Conservation (phyloP, 495 filamentous ascomycete species). For the Xylaria longipes region DNA sequence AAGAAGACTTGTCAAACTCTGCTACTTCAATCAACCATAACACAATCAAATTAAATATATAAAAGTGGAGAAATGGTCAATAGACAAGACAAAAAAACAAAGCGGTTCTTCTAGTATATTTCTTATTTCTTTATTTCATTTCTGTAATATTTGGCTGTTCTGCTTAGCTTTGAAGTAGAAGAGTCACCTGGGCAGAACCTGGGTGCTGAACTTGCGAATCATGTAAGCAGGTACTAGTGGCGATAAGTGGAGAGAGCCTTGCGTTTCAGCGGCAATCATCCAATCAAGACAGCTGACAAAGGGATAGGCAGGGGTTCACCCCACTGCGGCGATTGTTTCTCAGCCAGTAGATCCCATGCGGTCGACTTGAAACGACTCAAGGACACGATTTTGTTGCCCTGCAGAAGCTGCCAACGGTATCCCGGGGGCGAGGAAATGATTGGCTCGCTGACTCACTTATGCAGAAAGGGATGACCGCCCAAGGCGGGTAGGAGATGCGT, state of each 20-base stretch:
- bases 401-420: not conserved
- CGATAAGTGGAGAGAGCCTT: not conserved
- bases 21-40: too few relatives aligned
- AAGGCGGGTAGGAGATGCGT: not conserved
- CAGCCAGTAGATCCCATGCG: not conserved
- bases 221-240: not conserved
- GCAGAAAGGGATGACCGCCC: not conserved
- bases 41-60: too few relatives aligned
- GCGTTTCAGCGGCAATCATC: not conserved
- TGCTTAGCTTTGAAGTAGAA: too few relatives aligned
- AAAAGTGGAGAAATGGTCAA: too few relatives aligned
- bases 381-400: not conserved
- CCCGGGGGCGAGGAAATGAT: not conserved
- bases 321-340: not conserved
- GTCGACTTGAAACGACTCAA: constrained; percentile 14
- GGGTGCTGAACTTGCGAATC: not conserved
- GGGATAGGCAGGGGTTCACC: not conserved
- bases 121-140: too few relatives aligned
- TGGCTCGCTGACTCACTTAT: not conserved
- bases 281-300: not conserved
- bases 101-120: too few relatives aligned
- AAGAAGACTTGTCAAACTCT: too few relatives aligned
- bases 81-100: too few relatives aligned
- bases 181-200: too few relatives aligned
- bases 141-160: too few relatives aligned